Conservation (phyloP, 2,329 filamentous ascomycete genomes). For the Cryphonectria carpinicola region DNA sequence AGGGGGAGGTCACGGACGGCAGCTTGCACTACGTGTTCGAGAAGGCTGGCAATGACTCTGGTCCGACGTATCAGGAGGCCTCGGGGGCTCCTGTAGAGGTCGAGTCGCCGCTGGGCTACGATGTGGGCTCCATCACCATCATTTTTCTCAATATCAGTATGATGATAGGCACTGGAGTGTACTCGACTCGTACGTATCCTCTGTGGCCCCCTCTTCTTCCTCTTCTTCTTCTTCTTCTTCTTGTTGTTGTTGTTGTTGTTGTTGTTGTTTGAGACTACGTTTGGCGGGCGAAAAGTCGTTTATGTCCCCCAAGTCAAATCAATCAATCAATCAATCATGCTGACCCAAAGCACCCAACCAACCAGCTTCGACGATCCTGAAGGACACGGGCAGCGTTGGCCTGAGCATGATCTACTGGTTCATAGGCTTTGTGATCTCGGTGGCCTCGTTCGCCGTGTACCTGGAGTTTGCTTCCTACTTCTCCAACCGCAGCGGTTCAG, state of each 20-base stretch:
- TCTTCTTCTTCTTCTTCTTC: too few species aligned
- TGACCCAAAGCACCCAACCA: constrained; percentile 12
- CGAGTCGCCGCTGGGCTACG: constrained; percentile 62
- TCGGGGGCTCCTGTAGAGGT: constrained; percentile 64
- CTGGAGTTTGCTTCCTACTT: constrained; percentile 69
- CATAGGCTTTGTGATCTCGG: constrained; percentile 63
- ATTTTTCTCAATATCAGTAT: constrained; percentile 61
- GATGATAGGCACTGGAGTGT: constrained; percentile 67
- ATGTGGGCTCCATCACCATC: constrained; percentile 58
- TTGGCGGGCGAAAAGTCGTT: too few species aligned
- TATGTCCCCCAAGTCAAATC: too few species aligned
- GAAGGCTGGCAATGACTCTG: constrained; percentile 33
- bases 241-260: too few species aligned
- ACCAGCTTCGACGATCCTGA: constrained; percentile 62
- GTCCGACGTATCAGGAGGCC: constrained; percentile 52
- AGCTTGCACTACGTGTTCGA: constrained; percentile 25
- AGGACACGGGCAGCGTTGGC: constrained; percentile 64
- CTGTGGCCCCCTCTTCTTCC: too few species aligned
- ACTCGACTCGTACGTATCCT: constrained; percentile 53
- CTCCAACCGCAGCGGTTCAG: constrained; percentile 66
- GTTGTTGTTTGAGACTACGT: too few species aligned
- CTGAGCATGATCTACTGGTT: constrained; percentile 64
- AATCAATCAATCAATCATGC: background rate
- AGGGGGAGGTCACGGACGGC: constrained; percentile 23
- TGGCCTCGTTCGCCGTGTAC: constrained; percentile 60